Base-by-base conservation (phyloP, 1,284 basidiomycete species). In the Thelephora terrestris region DNA sequence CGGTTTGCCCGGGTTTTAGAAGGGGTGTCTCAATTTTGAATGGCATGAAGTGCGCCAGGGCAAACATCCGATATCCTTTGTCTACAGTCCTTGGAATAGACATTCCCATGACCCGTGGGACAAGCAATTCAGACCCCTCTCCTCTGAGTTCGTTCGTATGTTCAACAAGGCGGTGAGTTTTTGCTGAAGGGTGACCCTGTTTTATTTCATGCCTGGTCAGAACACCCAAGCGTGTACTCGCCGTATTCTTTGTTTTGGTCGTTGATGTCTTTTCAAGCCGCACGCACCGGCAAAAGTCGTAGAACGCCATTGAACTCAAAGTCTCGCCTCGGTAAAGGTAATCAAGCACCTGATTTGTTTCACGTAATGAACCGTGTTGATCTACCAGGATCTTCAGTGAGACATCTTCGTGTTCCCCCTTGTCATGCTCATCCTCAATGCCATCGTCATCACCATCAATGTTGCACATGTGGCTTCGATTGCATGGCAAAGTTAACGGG, bases 11-110 rank as follows among this genome's bases (percentile, higher is more conserved):
- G n/a, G 34, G 34, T 12, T n/a, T 10, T 12, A 36, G 12, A 36
- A 36, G 12, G 34, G 12, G 10, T 36, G 10, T 36, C 34, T 10
- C 10, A 34, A 34, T 45, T 48, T 12, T 61, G n/a, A n/a, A 64
- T 0, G 63, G 60, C 16, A 60, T 58, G 43, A 64, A 64, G 36
- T 62, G 61, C 0, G 39, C 46, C 2, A 64, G 21, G 5, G 43
- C 43, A 38, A 64, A 64, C 1, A 58, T 2, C 1, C 45, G 2
- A 52, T 57, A 63, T 4, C 36, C 18, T 2, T 37, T 16, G 12
- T 9, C 7, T 16, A 53, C 23, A n/a, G n/a, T n/a, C 5, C 49
- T 20, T 2, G 63, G 63, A 17, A 66, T 59, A 0, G 51, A 55
- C 35, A 48, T 56, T 0, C 63, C 62, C 36, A 58, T 38, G 1